phyloP scores from a whole-genome alignment of 2,329 filamentous ascomycete species.

The Beauveria pseudobassiana region DNA sequence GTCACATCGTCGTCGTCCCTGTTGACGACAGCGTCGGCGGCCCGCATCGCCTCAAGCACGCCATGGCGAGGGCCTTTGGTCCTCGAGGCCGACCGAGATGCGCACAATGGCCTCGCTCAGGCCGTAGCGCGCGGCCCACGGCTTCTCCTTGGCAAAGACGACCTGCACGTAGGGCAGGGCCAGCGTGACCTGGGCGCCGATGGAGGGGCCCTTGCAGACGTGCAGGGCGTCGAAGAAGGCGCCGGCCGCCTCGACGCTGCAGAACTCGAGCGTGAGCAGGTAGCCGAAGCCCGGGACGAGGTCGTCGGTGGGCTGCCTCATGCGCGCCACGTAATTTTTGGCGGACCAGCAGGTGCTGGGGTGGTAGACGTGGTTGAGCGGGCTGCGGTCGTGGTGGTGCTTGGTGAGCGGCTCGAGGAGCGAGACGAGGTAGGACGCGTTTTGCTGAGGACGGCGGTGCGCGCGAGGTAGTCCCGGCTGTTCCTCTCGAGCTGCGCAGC shows the following conservation, averaged over 20 bases:
- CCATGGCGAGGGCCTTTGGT: constrained; percentile 26
- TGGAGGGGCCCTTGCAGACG: constrained; percentile 43
- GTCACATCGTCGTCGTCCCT: neutral
- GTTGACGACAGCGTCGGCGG: neutral
- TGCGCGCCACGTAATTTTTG: constrained; percentile 18
- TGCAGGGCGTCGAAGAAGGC: constrained; percentile 26
- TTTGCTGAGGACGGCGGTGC: constrained; percentile 34
- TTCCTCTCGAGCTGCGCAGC: constrained; percentile 38
- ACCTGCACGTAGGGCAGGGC: constrained; percentile 39
- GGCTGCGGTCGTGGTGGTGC: constrained; percentile 21
- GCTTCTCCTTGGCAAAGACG: constrained; percentile 32
- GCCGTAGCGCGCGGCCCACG: constrained; percentile 31
- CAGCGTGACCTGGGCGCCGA: constrained; percentile 46
- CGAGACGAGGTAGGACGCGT: constrained; percentile 34
- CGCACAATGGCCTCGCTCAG: constrained; percentile 34
- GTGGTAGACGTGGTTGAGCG: constrained; percentile 36
- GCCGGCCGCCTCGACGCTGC: constrained; percentile 27
- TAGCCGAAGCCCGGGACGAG: constrained; percentile 48
- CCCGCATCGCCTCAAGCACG: neutral
- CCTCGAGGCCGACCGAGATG: constrained; percentile 41
- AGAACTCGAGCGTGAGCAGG: constrained; percentile 45
- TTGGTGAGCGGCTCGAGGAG: constrained; percentile 23
- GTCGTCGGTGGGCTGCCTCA: constrained; percentile 32
- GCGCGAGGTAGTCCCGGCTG: constrained; percentile 34
- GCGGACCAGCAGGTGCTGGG: constrained; percentile 26